These are phyloP conservation scores for Aspergillus intermedius DNA, from an alignment of 2,329 filamentous ascomycete species.

Conservation along the genomic window DNA sequence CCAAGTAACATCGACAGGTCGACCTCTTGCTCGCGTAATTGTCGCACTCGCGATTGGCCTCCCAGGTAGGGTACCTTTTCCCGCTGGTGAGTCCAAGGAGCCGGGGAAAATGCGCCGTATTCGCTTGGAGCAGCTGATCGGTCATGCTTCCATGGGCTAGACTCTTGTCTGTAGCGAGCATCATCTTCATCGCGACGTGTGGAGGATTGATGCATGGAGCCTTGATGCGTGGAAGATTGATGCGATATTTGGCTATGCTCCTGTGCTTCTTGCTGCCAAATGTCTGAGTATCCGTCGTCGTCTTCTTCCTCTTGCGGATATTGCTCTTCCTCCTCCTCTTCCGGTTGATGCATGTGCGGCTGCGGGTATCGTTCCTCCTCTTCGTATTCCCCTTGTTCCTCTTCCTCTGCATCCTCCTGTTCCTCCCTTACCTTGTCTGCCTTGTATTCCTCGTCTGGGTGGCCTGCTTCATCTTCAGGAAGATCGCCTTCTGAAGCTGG, in stretches of 20 bases:
- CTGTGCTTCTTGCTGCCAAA: conserved; percentile 43
- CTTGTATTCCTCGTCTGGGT: neutral
- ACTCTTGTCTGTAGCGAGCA: conserved; percentile 16
- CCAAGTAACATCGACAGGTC: conserved; percentile 28
- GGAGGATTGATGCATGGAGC: conserved; percentile 15
- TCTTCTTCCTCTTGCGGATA: conserved; percentile 15
- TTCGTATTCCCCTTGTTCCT: conserved; percentile 12
- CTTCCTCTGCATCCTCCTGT: conserved; percentile 9
- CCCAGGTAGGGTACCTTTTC: conserved; percentile 23
- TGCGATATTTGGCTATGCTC: conserved; percentile 29
- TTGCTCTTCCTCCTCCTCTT: conserved; percentile 12
- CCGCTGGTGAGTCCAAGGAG: conserved; percentile 20
- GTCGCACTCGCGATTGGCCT: conserved; percentile 23
- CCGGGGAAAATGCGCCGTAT: conserved; percentile 21
- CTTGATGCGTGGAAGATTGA: conserved; percentile 7
- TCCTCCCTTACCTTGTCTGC: neutral
- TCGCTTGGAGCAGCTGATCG: conserved; percentile 17
- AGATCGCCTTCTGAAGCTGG: conserved; percentile 1
- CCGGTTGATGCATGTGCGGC: neutral
- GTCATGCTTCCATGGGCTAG: conserved; percentile 28
- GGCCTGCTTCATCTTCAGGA: neutral
- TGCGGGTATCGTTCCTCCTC: conserved; percentile 32
- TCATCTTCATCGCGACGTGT: conserved; percentile 11
- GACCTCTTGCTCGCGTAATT: conserved; percentile 29
- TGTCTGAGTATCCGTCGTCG: conserved; percentile 38